Evolutionary conservation across 2,329 filamentous ascomycete genomes (phyloP).

Genomic region (Penicillium expansum): DNA sequence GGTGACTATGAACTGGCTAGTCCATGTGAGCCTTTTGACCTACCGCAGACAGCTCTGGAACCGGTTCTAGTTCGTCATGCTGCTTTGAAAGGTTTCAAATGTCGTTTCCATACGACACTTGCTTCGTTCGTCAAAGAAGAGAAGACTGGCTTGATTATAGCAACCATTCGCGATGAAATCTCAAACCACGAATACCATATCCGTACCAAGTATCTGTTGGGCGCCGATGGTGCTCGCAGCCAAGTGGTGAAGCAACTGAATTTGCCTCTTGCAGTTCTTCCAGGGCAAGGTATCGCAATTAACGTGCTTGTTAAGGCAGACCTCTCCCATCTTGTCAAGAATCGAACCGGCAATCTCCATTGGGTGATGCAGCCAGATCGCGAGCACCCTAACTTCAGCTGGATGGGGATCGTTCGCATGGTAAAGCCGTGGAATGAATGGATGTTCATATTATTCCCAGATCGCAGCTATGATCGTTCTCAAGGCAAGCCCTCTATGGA

Average conservation of each 20-base stretch:
- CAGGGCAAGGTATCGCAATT: constrained; percentile 50
- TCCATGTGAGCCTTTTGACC: constrained; percentile 45
- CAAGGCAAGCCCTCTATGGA: constrained; percentile 47
- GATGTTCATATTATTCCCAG: constrained; percentile 56
- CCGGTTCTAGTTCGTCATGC: constrained; percentile 48
- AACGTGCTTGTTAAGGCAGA: constrained; percentile 54
- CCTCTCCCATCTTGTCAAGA: constrained; percentile 36
- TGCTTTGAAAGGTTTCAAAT: constrained; percentile 40
- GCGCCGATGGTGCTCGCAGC: constrained; percentile 4
- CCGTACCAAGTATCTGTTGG: constrained; percentile 39
- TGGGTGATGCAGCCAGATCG: constrained; percentile 58
- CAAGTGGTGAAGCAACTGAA: constrained; percentile 42
- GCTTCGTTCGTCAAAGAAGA: constrained; percentile 32
- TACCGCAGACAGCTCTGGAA: constrained; percentile 52
- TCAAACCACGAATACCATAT: constrained; percentile 45
- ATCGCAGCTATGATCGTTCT: constrained; percentile 20
- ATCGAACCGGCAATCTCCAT: constrained; percentile 58
- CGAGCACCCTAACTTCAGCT: constrained; percentile 53
- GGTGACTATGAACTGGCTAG: constrained; percentile 45
- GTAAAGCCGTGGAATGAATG: constrained; percentile 64
- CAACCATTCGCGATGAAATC: constrained; percentile 40
- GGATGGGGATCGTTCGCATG: constrained; percentile 55
- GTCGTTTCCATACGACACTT: constrained; percentile 46
- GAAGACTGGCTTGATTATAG: constrained; percentile 19
- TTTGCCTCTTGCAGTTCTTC: constrained; percentile 47